Conservation (phyloP, 257 asterid species). For the Solanum tacnaense region DNA sequence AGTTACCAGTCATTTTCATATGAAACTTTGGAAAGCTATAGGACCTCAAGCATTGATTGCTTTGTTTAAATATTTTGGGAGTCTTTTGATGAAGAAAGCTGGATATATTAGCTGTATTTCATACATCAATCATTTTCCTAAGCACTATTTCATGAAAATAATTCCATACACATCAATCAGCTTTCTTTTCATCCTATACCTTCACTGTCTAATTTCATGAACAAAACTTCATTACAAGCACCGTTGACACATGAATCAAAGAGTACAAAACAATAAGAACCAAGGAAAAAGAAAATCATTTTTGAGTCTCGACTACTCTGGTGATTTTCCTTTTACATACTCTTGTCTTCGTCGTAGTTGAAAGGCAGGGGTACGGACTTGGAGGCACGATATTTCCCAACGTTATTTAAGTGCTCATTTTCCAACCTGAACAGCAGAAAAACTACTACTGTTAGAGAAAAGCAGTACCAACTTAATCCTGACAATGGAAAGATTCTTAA, state of each 20-base stretch:
- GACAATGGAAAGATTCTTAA: not conserved
- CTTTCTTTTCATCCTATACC: not conserved
- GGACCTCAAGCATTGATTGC: not conserved
- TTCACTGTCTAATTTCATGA: not conserved
- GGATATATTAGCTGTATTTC: not conserved
- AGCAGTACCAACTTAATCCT: not conserved
- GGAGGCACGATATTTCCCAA: constrained; percentile 62
- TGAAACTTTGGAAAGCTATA: not conserved
- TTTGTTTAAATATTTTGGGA: not conserved
- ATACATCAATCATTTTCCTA: not conserved
- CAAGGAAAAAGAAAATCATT: not conserved
- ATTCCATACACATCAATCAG: not conserved
- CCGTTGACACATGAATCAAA: not conserved
- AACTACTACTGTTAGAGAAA: not conserved
- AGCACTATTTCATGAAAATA: not conserved
- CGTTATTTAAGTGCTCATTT: constrained; percentile 78
- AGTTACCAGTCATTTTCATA: not conserved
- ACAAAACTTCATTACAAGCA: not conserved
- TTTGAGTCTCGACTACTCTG: not conserved
- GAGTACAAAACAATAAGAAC: not conserved
- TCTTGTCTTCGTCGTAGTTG: constrained; percentile 52
- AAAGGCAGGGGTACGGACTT: constrained; percentile 74
- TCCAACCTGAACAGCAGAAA: constrained; percentile 42
- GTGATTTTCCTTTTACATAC: not conserved
- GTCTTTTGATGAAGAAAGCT: not conserved